Evolutionary conservation across 768 basidiomycete genomes (phyloP), one percentile per base, ranked within the genome.

Genomic region (Collybia mongolica): DNA sequence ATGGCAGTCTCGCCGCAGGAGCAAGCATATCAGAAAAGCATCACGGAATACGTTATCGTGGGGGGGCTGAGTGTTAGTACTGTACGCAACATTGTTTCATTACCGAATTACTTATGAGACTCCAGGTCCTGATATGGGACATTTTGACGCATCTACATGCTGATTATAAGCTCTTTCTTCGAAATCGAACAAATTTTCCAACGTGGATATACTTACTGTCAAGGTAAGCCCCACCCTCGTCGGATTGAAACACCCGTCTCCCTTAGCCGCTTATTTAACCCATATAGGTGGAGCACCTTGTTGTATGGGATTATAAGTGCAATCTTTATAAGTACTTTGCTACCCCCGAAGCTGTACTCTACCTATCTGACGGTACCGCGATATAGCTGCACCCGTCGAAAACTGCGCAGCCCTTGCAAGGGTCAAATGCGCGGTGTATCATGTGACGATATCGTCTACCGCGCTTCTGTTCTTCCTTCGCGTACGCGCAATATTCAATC

Each of bases 391-490:
- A 56, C 59, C 58, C 18, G 50, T 63, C 5, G 44, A 50, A 19
- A 46, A 60, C 28, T 69, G 65, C 50, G 46, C 55, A 17, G 60
- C 56, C 8, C 39, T 67, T 23, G 52, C 56, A 47, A 55, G 54
- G 32, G 56, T 51, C 1, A 49, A 59, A 15, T 59, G 58, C 23
- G 46, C 58, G 17, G 55, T 55, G 19, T 67, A 58, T 38, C 56
- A 59, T 23, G 41, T 68, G 1, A 55, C 63, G 0, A 55, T 61
- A 14, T 54, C 60, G 1, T 59, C 58, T 1, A 64, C 64, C 0
- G 56, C 65, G 2, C 56, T 67, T n/a, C 62, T 72, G 3, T 67
- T 72, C 51, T 65, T 71, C 44, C 59, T 66, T 35, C 61, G 68
- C 12, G 66, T 66, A 2, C 60, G 60, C 19, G 66, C 71, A 9